Evolutionary conservation across 2,329 filamentous ascomycete species (phyloP).

Genomic region (Elsinoe necatrix): DNA sequence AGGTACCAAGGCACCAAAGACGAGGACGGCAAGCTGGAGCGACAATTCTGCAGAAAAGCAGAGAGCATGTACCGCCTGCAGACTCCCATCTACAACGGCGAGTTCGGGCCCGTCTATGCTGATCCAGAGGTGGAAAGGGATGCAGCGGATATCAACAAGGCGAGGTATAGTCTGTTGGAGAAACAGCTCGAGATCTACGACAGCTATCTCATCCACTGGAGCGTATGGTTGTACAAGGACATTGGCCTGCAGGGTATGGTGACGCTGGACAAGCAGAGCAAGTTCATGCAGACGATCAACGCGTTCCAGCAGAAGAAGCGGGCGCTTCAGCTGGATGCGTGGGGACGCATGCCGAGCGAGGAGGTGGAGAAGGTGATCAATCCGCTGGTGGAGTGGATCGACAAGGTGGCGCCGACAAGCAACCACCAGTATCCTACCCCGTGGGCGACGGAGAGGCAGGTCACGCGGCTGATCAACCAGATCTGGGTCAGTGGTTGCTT

Average conservation of each 20-base stretch:
- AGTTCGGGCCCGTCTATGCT: slow-evolving; percentile 42
- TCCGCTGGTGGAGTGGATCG: slow-evolving; percentile 31
- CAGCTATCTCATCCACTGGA: slow-evolving; percentile 47
- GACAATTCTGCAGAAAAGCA: slow-evolving; percentile 40
- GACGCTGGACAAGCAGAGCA: slow-evolving; percentile 21
- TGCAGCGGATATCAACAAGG: slow-evolving; percentile 33
- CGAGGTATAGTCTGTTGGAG: slow-evolving; percentile 36
- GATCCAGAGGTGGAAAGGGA: slow-evolving; percentile 31
- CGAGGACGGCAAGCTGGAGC: slow-evolving; percentile 38
- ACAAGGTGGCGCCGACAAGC: slow-evolving; percentile 23
- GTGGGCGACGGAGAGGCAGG: slow-evolving; percentile 28
- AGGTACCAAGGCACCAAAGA: slow-evolving; percentile 36
- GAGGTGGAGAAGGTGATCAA: slow-evolving; percentile 38
- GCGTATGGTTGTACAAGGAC: slow-evolving; percentile 38
- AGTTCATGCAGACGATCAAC: slow-evolving; percentile 42
- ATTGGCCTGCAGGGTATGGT: slow-evolving; percentile 30
- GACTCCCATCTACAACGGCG: slow-evolving; percentile 43
- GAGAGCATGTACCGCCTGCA: slow-evolving; percentile 39
- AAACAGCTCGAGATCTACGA: slow-evolving; percentile 46
- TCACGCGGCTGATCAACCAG: slow-evolving; percentile 37
- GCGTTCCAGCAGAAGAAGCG: slow-evolving; percentile 51
- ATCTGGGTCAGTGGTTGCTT: slow-evolving; percentile 45
- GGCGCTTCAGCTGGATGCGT: slow-evolving; percentile 46
- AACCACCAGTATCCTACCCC: slow-evolving; percentile 27
- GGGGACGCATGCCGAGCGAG: slow-evolving; percentile 38